These are phyloP conservation scores for Coemansia sp. DNA, from an alignment of 192 early-diverging fungal species.

Conservation along the genomic window DNA sequence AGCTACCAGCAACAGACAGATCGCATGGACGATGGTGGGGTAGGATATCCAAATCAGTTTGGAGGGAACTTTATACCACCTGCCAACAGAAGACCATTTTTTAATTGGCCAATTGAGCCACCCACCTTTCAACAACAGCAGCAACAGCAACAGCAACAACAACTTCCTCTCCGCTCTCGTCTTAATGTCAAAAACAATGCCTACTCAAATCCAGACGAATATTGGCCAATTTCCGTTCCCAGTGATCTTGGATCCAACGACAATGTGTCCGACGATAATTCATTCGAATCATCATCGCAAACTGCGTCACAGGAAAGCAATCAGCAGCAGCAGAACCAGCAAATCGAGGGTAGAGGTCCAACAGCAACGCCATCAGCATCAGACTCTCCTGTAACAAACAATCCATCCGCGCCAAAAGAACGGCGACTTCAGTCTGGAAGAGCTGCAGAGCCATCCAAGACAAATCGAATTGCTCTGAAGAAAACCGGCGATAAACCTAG, in stretches of 20 bases:
- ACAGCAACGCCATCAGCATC: background rate
- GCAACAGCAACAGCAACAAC: background rate
- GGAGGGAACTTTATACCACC: background rate
- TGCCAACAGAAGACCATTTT: background rate
- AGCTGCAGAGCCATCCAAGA: background rate
- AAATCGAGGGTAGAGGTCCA: background rate
- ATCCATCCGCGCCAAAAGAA: background rate
- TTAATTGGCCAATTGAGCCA: slow-evolving; percentile 4
- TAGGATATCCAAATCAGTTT: background rate
- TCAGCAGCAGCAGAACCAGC: background rate
- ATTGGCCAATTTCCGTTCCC: slow-evolving; percentile 10
- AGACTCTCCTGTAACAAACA: background rate
- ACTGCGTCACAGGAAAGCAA: background rate
- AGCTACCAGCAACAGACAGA: slow-evolving; percentile 4
- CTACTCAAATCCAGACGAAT: background rate
- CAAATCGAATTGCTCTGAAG: background rate
- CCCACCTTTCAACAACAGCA: background rate
- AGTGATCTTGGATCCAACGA: background rate
- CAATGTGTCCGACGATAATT: background rate
- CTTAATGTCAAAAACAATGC: background rate
- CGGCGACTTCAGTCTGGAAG: background rate
- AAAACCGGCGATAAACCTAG: background rate
- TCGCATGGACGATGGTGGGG: background rate
- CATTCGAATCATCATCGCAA: background rate
- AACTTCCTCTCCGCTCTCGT: background rate